Base-by-base conservation (phyloP, 345 rosid genomes). In the Orychophragmus violaceus region DNA sequence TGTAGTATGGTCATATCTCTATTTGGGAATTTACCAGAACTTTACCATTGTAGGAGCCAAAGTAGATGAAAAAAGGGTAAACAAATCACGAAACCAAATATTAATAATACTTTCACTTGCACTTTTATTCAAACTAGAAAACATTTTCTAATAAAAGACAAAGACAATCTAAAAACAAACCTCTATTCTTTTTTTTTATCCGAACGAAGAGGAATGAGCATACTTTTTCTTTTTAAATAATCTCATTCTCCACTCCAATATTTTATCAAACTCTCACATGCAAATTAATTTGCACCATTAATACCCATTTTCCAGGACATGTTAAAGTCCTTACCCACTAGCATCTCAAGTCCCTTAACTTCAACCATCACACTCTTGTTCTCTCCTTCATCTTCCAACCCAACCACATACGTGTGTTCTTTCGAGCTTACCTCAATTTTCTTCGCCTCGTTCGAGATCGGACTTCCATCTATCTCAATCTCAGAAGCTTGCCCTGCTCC, bases 241-340 rank as follows among this genome's bases (percentile, higher is more conserved):
- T 54, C 55, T 57, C 60, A 73, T 11, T 39, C n/a, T n/a, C n/a
- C n/a, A n/a, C n/a, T n/a, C n/a, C n/a, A n/a, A n/a, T n/a, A n/a
- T n/a, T n/a, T n/a, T n/a, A n/a, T n/a, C n/a, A n/a, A n/a, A n/a
- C n/a, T n/a, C n/a, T n/a, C n/a, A n/a, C n/a, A 59, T 33, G 39
- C 17, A 70, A 41, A 56, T 42, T 63, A 64, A 37, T 17, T 32
- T 6, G 44, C 54, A 29, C 61, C 56, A 44, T 25, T 51, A 5
- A 41, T 23, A 41, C 84, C 79, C 77, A 91, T 80, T 69, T 75
- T 82, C 96, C 96, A 85, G 10, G 96, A 55, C 82, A 93, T 70
- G 0, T 66, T 73, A 23, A 94, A 90, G 68, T 85, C 80, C 74
- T 90, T 83, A 29, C 96, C 97, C 1, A 90, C 74, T 1, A 82